Base-by-base conservation (phyloP, 2,329 filamentous ascomycete species). In the Alternaria panax region DNA sequence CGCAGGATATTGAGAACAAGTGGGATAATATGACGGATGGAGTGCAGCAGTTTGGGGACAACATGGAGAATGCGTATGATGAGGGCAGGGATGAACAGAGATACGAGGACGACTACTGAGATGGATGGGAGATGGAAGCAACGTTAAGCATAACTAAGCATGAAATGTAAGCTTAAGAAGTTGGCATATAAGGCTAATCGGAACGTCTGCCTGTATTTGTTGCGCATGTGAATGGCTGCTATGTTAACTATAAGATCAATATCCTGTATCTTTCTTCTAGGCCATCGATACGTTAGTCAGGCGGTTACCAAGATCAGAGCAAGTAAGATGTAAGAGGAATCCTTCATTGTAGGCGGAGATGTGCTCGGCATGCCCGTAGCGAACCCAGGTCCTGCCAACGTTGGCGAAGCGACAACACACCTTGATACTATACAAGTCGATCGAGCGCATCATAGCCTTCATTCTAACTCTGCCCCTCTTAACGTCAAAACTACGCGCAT, bases 31-130 rank as follows among this genome's bases (percentile, higher is more conserved):
- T 52, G n/a, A 60, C 59, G 5, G 53, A 61, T 9, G 59, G 60
- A 3, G 64, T 72, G 2, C 65, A 67, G 25, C 38, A 48, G 4
- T 72, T 69, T 51, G 69, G 66, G 4, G 66, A 63, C 4, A 55
- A 68, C 1, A 72, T 72, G 68, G 68, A 60, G 11, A 52, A 69
- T 28, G 63, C 69, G 14, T 72, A 70, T 30, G 68, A 72, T 22
- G 58, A 67, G 4, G 69, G 69, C 4, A 64, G 64, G 25, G 66
- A 72, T 1, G 68, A 70, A 50, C 57, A 59, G 52, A 62, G 69
- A 34, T 69, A 72, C 42, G 69, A 72, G 27, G 69, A 71, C 55
- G 63, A 70, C 5, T 48, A 48, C 8, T 48, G 20, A 48, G 20
- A 7, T 48, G n/a, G 25, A 20, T 30, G 4, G 16, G 3, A 12